Base-by-base conservation (phyloP, 2,329 filamentous ascomycete genomes). In the Fusarium sterilihyphosum region DNA sequence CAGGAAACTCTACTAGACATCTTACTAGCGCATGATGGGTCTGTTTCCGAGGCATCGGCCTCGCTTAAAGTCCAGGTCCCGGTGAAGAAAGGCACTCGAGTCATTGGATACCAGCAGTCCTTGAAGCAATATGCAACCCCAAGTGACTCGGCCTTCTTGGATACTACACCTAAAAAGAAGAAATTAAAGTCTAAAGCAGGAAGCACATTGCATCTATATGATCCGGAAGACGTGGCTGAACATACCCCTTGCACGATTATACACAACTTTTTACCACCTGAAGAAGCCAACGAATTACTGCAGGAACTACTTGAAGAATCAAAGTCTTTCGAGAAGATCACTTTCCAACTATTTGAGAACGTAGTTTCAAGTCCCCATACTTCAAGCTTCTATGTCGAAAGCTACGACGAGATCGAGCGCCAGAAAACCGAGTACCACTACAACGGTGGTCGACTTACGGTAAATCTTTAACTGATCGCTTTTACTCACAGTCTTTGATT, bases 171-270 rank as follows among this genome's bases (percentile, higher is more conserved):
- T 5, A 71, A 65, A 35, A 88, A 85, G 77, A 89, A 87, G 77
- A 89, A 85, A 73, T 73, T 88, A 2, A 83, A 93, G 68, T 91
- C 93, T 1, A 92, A 90, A 78, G 97, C 92, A 80, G 96, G 95
- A 18, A 90, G 91, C 76, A 98, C 96, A 0, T 83, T 98, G 5
- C 93, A 96, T 79, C 86, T 98, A 0, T 98, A 93, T 82, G 91
- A 93, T 47, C 93, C 95, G 0, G 86, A 90, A 44, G 95, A 98
- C 77, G 90, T 98, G 52, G 92, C 94, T 56, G 87, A 89, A 31
- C 89, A 97, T 79, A 98, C 96, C 0, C 95, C 96, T 3, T 98
- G 95, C 83, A 95, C 94, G 17, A 93, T 98, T 74, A 91, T 98
- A 63, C 95, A 97, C 82, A 96, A 98, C 78, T 98, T 98, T 77